A percentile compares a stretch with the other conserved stretches of the same genome.
Conservation (phyloP, 2,329 filamentous ascomycete species). For the Ophiostoma novo-ulmi region DNA sequence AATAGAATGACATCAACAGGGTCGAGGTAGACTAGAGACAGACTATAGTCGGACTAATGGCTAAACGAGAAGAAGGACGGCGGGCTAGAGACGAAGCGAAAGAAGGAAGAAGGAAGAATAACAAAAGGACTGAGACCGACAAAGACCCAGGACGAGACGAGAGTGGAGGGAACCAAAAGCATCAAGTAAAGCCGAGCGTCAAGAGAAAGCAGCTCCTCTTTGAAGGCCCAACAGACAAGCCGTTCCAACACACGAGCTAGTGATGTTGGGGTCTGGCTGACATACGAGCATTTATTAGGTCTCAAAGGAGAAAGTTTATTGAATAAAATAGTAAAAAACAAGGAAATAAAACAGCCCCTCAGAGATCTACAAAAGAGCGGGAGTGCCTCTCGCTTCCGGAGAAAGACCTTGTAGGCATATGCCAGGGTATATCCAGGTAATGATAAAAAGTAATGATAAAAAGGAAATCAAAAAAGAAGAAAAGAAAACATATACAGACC, state of each 20-base stretch:
- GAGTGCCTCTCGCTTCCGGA: constrained; percentile 5
- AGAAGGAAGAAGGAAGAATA: not conserved
- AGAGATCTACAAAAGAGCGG: not conserved
- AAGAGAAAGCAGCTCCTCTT: not conserved
- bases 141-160: no score
- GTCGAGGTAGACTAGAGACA: not conserved
- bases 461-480: not conserved
- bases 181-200: no score
- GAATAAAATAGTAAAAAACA: no score
- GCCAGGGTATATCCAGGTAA: not conserved
- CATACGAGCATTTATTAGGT: not conserved
- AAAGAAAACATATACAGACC: not conserved
- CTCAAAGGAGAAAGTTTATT: no score
- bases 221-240: not conserved
- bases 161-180: no score
- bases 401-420: not conserved
- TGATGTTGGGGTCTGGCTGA: not conserved
- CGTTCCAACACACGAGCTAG: not conserved
- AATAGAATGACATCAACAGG: not conserved
- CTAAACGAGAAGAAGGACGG: not conserved
- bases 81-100: not conserved
- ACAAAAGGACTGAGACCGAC: no score
- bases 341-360: no score
- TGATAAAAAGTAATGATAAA: not conserved
- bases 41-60: not conserved